Evolutionary conservation across 768 basidiomycete species (phyloP).

Genomic region (Strobilomyces dryophilus): DNA sequence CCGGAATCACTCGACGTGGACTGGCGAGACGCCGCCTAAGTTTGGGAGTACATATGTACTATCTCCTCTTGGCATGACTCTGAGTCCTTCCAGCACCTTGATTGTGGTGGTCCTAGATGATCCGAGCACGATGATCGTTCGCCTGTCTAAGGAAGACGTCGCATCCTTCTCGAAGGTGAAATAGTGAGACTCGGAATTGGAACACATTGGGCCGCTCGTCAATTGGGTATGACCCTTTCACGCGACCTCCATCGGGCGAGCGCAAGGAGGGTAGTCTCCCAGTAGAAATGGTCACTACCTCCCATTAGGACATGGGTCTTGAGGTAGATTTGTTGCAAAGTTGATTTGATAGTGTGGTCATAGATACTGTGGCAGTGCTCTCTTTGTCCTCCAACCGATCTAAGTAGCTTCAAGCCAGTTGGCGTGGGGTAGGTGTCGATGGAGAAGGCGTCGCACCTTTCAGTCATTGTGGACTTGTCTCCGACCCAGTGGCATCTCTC

Average conservation of each 20-base stretch:
- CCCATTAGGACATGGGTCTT: too few relatives aligned
- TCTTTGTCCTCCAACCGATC: too few relatives aligned
- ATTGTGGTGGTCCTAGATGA: too few relatives aligned
- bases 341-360: neutral
- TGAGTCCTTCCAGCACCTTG: neutral
- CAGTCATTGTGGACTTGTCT: constrained; percentile 81
- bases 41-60: neutral
- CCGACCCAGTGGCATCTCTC: constrained; percentile 85
- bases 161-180: too few relatives aligned
- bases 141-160: neutral
- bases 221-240: neutral
- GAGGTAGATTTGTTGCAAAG: too few relatives aligned
- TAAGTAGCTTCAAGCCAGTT: too few relatives aligned
- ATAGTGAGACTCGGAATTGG: neutral
- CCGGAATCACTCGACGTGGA: neutral
- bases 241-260: too few relatives aligned
- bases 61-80: neutral
- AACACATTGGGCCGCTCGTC: neutral
- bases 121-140: neutral
- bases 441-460: constrained; percentile 61
- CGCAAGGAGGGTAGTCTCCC: too few relatives aligned
- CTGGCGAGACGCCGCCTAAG: neutral
- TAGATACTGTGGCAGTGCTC: too few relatives aligned
- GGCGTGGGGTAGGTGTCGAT: constrained; percentile 19
- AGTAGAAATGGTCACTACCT: too few relatives aligned